These are phyloP conservation scores for Aspergillus carbonarius DNA, from an alignment of 2,329 filamentous ascomycete species.

Conservation along the genomic window DNA sequence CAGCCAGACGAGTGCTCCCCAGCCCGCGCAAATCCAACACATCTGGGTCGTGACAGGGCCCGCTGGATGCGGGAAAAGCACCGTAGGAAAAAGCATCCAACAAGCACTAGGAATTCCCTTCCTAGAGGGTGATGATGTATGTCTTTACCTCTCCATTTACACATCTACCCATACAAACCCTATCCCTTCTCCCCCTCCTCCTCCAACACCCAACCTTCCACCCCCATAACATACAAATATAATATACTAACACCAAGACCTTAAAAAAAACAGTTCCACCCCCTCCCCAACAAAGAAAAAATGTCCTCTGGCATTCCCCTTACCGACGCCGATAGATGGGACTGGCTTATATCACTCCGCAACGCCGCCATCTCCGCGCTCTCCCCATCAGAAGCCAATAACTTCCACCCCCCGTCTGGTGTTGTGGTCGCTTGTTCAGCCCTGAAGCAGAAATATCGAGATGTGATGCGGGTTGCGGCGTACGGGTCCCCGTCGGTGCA, in stretches of 20 bases:
- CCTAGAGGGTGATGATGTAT: constrained; percentile 75
- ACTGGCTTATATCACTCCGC: constrained; percentile 83
- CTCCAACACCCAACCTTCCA: no score
- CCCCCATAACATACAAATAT: neutral
- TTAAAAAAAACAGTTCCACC: constrained; percentile 43
- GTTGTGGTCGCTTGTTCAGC: constrained; percentile 97
- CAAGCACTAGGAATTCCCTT: constrained; percentile 65
- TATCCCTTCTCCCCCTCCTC: neutral
- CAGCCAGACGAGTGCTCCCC: constrained; percentile 8
- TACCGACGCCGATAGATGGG: constrained; percentile 93
- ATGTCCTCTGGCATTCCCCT: constrained; percentile 83
- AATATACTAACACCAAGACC: neutral
- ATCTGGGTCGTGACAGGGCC: constrained; percentile 81
- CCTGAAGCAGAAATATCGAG: constrained; percentile 94
- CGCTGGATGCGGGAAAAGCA: constrained; percentile 77
- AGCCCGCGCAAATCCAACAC: constrained; percentile 51
- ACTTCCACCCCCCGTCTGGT: constrained; percentile 58
- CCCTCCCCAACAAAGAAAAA: constrained; percentile 77
- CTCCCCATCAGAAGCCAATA: constrained; percentile 34
- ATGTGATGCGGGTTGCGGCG: constrained; percentile 78
- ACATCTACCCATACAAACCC: neutral
- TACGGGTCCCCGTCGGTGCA: constrained; percentile 72
- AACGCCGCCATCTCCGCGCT: constrained; percentile 59
- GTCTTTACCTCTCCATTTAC: constrained; percentile 27
- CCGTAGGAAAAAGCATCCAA: constrained; percentile 66